These are phyloP conservation scores for Vigna hirtella DNA, from an alignment of 306 rosid genomes.

Conservation along the genomic window DNA sequence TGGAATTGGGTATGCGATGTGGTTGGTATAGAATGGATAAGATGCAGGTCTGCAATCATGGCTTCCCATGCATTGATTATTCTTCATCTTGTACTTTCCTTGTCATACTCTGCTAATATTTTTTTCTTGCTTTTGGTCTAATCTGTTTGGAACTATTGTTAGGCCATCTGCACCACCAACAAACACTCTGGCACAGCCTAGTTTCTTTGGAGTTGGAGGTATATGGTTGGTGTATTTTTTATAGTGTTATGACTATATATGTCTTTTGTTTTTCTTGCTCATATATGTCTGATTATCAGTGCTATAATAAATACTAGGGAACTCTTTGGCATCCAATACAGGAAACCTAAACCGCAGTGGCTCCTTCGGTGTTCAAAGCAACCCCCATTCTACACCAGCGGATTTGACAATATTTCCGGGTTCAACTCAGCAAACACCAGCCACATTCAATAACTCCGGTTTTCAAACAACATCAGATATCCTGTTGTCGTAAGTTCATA, in stretches of 20 bases:
- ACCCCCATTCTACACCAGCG: constrained; percentile 45
- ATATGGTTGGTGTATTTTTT: constrained; percentile 12
- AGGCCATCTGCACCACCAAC: constrained; percentile 63
- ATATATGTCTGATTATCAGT: constrained; percentile 44
- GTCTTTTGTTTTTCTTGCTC: constrained; percentile 9
- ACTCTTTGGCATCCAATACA: constrained; percentile 47
- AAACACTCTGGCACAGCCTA: constrained; percentile 50
- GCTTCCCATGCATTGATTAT: constrained; percentile 26
- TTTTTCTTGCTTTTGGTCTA: constrained; percentile 32
- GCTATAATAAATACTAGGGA: constrained; percentile 48
- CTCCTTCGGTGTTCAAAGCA: constrained; percentile 49
- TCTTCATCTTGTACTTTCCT: constrained; percentile 32
- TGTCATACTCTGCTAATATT: constrained; percentile 22
- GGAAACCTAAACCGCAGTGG: constrained; percentile 48
- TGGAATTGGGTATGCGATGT: constrained; percentile 16
- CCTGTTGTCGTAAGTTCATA: constrained; percentile 61
- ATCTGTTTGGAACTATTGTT: constrained; percentile 42
- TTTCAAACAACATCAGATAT: constrained; percentile 51
- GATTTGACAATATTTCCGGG: constrained; percentile 45
- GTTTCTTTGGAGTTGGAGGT: constrained; percentile 53
- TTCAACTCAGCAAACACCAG: constrained; percentile 47
- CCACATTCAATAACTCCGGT: constrained; percentile 41
- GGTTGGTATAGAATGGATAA: constrained; percentile 25
- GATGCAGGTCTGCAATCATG: constrained; percentile 26
- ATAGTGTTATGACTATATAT: constrained; percentile 9